phyloP scores from a whole-genome alignment of 495 filamentous ascomycete species.

The Xylaria palmicola region DNA sequence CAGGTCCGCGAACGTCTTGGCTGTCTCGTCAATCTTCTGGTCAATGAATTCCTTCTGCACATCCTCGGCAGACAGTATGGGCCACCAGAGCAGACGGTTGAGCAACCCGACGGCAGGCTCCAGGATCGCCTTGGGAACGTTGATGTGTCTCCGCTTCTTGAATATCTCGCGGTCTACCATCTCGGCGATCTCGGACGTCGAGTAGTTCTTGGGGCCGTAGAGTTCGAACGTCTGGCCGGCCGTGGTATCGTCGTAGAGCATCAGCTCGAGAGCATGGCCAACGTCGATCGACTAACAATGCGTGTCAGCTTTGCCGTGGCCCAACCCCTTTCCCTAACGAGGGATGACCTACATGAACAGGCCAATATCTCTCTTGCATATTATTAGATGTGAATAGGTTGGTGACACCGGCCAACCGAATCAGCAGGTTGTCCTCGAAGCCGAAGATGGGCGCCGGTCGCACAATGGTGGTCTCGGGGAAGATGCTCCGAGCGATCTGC shows the following conservation, averaged over 20 bases:
- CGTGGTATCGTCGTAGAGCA: conserved; percentile 86
- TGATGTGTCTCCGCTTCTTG: conserved; percentile 87
- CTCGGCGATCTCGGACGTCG: conserved; percentile 78
- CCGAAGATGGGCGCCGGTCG: conserved; percentile 92
- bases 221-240: conserved; percentile 91
- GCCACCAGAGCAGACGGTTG: conserved; percentile 87
- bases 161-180: conserved; percentile 89
- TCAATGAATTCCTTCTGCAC: conserved; percentile 93
- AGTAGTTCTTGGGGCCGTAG: conserved; percentile 91
- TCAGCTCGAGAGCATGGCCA: conserved; percentile 78
- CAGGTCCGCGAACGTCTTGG: conserved; percentile 95
- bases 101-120: conserved; percentile 69
- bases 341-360: conserved; percentile 74
- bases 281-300: conserved; percentile 74
- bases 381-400: conserved; percentile 89
- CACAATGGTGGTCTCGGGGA: conserved; percentile 97
- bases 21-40: conserved; percentile 83
- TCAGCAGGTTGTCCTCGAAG: conserved; percentile 88
- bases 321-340: conserved; percentile 5
- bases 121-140: conserved; percentile 76
- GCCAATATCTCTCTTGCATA: conserved; percentile 88
- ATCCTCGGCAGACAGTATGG: conserved; percentile 75
- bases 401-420: conserved; percentile 72
- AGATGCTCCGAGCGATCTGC: conserved; percentile 81
- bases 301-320: conserved; percentile 20